phyloP scores from a whole-genome alignment of 257 asterid genomes.

The Nicotiana noctiflora region DNA sequence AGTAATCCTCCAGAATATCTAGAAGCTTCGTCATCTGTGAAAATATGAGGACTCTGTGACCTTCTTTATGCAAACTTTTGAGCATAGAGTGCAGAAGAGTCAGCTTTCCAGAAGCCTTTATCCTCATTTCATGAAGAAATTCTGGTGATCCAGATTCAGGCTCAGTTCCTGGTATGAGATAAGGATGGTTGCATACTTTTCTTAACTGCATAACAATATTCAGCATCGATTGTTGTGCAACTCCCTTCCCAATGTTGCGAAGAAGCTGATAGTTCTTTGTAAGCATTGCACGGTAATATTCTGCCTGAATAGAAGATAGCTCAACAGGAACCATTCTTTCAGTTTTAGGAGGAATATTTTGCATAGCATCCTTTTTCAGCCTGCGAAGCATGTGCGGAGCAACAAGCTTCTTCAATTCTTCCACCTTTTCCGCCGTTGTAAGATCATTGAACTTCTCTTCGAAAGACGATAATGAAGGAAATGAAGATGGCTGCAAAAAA shows the following conservation, averaged over 20 bases:
- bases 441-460: conserved; percentile 94
- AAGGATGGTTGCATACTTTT: conserved; percentile 98
- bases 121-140: conserved; percentile 96
- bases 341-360: conserved; percentile 95
- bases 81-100: conserved; percentile 96
- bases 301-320: conserved; percentile 93
- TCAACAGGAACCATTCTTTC: conserved; percentile 97
- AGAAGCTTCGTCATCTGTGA: conserved; percentile 98
- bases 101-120: conserved; percentile 96
- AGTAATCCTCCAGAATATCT: conserved; percentile 92
- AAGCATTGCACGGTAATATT: conserved; percentile 98
- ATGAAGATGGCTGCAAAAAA: conserved; percentile 82
- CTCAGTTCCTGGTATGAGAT: conserved; percentile 95
- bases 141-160: conserved; percentile 84
- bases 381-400: conserved; percentile 99
- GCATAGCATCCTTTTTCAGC: conserved; percentile 94
- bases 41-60: conserved; percentile 91
- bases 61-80: conserved; percentile 62
- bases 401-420: conserved; percentile 94
- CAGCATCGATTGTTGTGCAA: conserved; percentile 89
- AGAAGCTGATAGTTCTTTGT: conserved; percentile 92
- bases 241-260: conserved; percentile 91
- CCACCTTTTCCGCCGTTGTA: conserved; percentile 88
- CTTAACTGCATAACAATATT: conserved; percentile 96
- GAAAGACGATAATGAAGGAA: conserved; percentile 84